These are phyloP conservation scores for Moniliophthora roreri DNA, from an alignment of 1,284 basidiomycete genomes.

Conservation along the genomic window DNA sequence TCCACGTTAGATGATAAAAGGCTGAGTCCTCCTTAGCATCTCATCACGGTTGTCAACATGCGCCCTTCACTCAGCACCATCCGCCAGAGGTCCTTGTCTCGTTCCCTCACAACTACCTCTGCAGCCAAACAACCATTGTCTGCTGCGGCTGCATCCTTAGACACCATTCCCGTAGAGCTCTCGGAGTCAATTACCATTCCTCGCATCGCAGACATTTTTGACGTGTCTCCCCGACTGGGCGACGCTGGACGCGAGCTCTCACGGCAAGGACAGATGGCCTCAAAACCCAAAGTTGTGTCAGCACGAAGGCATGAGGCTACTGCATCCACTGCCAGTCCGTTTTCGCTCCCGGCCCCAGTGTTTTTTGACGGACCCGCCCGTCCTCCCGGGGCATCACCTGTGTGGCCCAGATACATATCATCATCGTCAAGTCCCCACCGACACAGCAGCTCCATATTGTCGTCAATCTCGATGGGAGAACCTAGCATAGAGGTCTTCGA, in stretches of 20 bases:
- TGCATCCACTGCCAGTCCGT: slow-evolving; percentile 17
- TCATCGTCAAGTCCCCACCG: background rate
- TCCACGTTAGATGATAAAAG: no score
- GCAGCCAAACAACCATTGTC: background rate
- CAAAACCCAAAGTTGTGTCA: no score
- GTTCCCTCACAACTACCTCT: background rate
- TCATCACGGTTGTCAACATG: no score
- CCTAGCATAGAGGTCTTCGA: slow-evolving; percentile 38
- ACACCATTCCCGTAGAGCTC: slow-evolving; percentile 1
- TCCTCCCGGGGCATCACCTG: slow-evolving; percentile 25
- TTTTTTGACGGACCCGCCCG: slow-evolving; percentile 46
- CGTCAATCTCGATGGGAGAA: slow-evolving; percentile 13
- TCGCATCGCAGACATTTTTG: slow-evolving; percentile 40
- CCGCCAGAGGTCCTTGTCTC: background rate
- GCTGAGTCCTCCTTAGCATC: no score
- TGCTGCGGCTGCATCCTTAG: background rate
- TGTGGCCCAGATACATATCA: background rate
- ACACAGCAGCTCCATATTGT: slow-evolving; percentile 3
- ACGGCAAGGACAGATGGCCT: background rate
- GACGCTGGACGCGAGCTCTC: slow-evolving; percentile 18
- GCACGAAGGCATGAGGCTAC: slow-evolving; percentile 1
- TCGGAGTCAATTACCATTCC: slow-evolving; percentile 7
- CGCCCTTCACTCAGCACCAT: background rate
- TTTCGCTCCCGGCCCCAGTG: slow-evolving; percentile 38
- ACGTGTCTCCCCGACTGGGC: slow-evolving; percentile 35